Evolutionary conservation across 495 filamentous ascomycete genomes (phyloP).

Genomic region (Neurospora sp.): DNA sequence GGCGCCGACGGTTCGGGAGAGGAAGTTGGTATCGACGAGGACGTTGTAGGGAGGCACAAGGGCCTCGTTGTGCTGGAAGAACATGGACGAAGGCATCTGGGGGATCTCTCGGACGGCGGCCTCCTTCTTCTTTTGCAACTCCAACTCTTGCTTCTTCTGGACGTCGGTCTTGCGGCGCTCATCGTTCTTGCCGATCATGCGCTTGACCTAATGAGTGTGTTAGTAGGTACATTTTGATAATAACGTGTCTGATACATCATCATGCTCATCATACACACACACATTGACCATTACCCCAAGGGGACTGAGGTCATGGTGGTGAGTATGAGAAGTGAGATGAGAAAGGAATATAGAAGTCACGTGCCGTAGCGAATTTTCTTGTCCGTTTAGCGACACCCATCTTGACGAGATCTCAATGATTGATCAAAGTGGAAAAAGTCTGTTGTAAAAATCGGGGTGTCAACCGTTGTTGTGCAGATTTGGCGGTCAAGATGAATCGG

Average conservation of each 20-base stretch:
- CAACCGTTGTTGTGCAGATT: background rate
- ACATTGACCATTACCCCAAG: background rate
- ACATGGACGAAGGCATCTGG: conserved; percentile 76
- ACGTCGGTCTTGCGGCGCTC: conserved; percentile 49
- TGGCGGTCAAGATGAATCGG: background rate
- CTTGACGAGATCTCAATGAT: conserved; percentile 1
- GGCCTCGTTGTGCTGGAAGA: conserved; percentile 90
- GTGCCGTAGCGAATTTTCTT: conserved; percentile 23
- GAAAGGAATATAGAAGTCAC: conserved; percentile 6
- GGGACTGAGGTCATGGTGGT: background rate
- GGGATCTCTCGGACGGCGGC: conserved; percentile 60
- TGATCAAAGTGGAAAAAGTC: background rate
- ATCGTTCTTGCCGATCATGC: conserved; percentile 52
- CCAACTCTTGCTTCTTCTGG: conserved; percentile 42
- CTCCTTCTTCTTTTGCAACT: conserved; percentile 47
- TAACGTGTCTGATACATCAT: background rate
- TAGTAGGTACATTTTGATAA: conserved; percentile 1
- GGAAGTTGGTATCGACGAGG: conserved; percentile 75
- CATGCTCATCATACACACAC: background rate
- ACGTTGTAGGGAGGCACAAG: conserved; percentile 52
- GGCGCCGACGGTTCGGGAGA: conserved; percentile 78
- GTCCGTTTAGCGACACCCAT: conserved; percentile 26
- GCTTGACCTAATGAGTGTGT: conserved; percentile 41
- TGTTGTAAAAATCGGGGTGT: background rate
- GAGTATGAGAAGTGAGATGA: background rate